Evolutionary conservation across 163 green algal genomes (phyloP).

Genomic region (Scenedesmus sp.): DNA sequence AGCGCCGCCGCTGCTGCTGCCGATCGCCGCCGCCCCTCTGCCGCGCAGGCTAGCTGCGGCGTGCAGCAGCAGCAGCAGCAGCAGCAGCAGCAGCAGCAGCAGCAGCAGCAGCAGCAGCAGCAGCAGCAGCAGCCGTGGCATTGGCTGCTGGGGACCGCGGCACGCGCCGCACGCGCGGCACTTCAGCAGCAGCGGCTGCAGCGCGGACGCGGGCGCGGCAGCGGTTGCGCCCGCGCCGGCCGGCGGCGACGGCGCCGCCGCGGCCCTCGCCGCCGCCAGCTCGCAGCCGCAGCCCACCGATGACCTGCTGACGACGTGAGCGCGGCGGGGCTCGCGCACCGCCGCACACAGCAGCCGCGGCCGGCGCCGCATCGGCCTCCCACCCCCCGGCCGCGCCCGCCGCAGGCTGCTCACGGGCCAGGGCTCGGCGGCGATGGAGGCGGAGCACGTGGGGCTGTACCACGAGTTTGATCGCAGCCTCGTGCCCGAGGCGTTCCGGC

Average conservation of each 20-base stretch:
- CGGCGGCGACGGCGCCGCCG: too few relatives aligned
- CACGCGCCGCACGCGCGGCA: not conserved
- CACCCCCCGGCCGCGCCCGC: too few relatives aligned
- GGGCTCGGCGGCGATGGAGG: not conserved
- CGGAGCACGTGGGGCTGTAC: constrained; percentile 40
- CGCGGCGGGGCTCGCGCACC: too few relatives aligned
- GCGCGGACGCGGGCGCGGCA: constrained; percentile 7
- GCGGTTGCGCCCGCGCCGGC: not conserved
- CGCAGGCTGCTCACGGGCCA: constrained; percentile 16
- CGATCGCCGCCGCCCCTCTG: too few relatives aligned
- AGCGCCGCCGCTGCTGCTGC: too few relatives aligned
- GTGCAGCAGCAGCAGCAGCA: not conserved
- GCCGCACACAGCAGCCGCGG: not conserved
- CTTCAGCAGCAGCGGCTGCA: not conserved
- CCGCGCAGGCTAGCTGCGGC: too few relatives aligned
- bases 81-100: not conserved
- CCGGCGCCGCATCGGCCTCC: not conserved
- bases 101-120: not conserved
- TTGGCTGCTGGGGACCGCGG: not conserved
- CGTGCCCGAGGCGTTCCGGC: constrained; percentile 49
- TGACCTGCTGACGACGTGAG: constrained; percentile 14
- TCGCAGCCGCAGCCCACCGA: not conserved
- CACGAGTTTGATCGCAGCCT: constrained; percentile 43
- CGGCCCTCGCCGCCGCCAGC: not conserved
- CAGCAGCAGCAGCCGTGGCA: constrained; percentile 11